A percentile compares a stretch with the other conserved stretches of the same genome.
Conservation (phyloP, 164 flowering plant genomes). For the Kingdonia uniflora region DNA sequence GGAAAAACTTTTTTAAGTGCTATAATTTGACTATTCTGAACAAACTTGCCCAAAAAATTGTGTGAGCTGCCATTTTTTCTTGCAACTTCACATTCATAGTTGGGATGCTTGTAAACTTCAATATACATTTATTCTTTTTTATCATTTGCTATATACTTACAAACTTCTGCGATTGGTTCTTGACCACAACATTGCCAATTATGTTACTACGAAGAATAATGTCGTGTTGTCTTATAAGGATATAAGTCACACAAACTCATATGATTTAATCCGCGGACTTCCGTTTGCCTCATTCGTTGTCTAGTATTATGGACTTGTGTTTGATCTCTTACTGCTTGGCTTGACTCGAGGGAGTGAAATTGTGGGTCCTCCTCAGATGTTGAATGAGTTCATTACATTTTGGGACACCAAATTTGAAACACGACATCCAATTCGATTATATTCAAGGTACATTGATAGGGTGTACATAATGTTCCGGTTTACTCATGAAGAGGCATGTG, state of each 20-base stretch:
- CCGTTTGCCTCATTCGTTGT: conserved; percentile 99
- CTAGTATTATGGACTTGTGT: no score
- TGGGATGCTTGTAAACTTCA: no score
- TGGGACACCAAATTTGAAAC: conserved; percentile 93
- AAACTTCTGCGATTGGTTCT: conserved; percentile 97
- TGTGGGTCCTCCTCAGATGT: no score
- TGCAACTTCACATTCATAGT: no score
- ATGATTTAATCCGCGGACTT: conserved; percentile 96
- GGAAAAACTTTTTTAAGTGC: no score
- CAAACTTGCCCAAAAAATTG: no score
- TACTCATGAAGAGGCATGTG: conserved; percentile 98
- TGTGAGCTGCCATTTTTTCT: no score
- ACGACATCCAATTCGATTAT: conserved; percentile 85
- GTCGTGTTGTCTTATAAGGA: conserved; percentile 98
- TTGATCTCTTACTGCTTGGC: no score
- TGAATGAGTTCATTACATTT: no score
- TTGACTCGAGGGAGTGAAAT: conserved; percentile 98
- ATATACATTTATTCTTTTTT: no score
- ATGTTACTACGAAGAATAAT: conserved; percentile 98
- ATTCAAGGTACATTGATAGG: conserved; percentile 89
- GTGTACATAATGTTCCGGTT: conserved; percentile 94
- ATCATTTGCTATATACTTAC: no score
- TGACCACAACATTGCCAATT: conserved; percentile 98
- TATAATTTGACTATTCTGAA: no score
- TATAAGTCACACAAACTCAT: conserved; percentile 98